These are phyloP conservation scores for Sporothrix pseudoabietina DNA, from an alignment of 2,329 filamentous ascomycete genomes.

Conservation along the genomic window DNA sequence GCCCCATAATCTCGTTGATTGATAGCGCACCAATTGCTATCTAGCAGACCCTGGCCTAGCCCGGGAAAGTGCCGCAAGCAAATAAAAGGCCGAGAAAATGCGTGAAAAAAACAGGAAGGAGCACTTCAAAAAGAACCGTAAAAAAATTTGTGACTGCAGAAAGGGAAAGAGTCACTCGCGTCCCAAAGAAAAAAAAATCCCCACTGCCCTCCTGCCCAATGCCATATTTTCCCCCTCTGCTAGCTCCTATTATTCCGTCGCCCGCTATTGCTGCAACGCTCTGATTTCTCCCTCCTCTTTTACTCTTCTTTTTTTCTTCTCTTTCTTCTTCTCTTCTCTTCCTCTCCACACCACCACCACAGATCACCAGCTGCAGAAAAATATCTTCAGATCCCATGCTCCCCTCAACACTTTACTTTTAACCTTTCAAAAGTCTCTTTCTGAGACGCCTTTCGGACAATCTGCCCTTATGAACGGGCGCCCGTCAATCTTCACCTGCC, in stretches of 20 bases:
- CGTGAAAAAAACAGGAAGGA: constrained; percentile 18
- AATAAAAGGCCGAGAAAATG: constrained; percentile 7
- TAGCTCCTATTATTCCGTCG: constrained; percentile 28
- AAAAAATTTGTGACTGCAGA: constrained; percentile 13
- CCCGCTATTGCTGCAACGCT: constrained; percentile 7
- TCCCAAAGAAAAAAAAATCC: constrained; percentile 33
- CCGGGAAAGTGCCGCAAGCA: constrained; percentile 11
- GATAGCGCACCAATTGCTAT: constrained; percentile 23
- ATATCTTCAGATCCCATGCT: constrained; percentile 7
- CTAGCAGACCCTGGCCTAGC: constrained; percentile 9
- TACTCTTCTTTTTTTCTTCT: constrained; percentile 27
- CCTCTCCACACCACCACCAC: constrained; percentile 11
- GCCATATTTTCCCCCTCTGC: constrained; percentile 13
- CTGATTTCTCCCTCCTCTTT: constrained; percentile 30
- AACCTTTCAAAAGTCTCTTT: constrained; percentile 35
- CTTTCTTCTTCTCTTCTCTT: constrained; percentile 28
- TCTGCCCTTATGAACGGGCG: constrained; percentile 82
- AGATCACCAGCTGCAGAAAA: neutral
- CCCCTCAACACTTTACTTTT: constrained; percentile 22
- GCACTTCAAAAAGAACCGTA: neutral
- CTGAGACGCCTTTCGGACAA: constrained; percentile 46
- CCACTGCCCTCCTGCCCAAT: neutral
- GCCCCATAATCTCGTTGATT: neutral
- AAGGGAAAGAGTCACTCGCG: constrained; percentile 34
- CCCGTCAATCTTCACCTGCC: constrained; percentile 82